Evolutionary conservation across 495 filamentous ascomycete species (phyloP).

Genomic region (Neurospora sp.): DNA sequence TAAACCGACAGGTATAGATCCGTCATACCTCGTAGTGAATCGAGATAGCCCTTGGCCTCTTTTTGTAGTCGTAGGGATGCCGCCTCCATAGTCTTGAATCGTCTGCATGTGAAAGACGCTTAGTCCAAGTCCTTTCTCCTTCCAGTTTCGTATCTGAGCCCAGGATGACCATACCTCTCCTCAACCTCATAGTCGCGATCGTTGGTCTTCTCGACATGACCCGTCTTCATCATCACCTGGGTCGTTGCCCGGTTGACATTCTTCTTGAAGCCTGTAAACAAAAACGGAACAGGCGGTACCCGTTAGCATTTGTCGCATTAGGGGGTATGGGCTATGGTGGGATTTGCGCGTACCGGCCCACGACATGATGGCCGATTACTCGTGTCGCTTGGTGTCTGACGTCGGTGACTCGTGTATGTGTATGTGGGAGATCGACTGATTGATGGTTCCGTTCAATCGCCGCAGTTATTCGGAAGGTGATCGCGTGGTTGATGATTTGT

Average conservation of each 20-base stretch:
- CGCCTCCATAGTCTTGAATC: slow-evolving; percentile 93
- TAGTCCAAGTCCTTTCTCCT: neutral
- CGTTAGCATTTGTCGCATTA: neutral
- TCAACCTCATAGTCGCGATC: slow-evolving; percentile 98
- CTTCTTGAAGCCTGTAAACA: slow-evolving; percentile 81
- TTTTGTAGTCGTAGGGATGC: slow-evolving; percentile 87
- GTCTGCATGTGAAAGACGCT: slow-evolving; percentile 34
- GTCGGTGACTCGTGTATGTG: neutral
- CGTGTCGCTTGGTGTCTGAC: neutral
- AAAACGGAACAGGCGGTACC: slow-evolving; percentile 1
- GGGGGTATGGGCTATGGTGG: slow-evolving; percentile 8
- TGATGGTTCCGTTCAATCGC: neutral
- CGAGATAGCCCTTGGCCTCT: slow-evolving; percentile 94
- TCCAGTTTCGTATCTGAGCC: too few species aligned
- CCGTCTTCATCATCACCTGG: slow-evolving; percentile 99
- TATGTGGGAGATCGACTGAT: neutral
- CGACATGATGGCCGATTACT: slow-evolving; percentile 40
- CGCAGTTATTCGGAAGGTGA: neutral
- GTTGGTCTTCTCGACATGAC: slow-evolving; percentile 95
- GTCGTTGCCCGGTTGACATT: slow-evolving; percentile 97
- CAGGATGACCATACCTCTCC: too few species aligned
- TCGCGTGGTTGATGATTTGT: neutral
- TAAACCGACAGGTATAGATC: neutral
- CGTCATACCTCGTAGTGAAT: slow-evolving; percentile 73
- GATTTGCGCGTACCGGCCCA: slow-evolving; percentile 43